These are phyloP conservation scores for Dittrichia graveolens DNA, from an alignment of 129 eudicot genomes.

Conservation along the genomic window DNA sequence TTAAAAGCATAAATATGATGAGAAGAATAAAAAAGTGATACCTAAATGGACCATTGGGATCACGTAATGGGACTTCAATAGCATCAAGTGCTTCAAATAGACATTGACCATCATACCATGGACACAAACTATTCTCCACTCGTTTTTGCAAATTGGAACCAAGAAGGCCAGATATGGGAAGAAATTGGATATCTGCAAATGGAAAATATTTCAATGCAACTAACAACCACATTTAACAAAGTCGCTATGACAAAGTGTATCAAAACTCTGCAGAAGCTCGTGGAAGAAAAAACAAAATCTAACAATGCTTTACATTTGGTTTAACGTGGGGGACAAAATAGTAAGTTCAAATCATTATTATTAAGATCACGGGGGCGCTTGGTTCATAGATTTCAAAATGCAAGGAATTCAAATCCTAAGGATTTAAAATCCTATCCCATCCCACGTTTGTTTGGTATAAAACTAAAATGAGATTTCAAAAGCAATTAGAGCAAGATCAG, in stretches of 20 bases:
- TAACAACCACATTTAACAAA: neutral
- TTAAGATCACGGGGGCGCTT: too few species aligned
- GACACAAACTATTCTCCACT: conserved; percentile 58
- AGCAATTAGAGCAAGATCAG: too few species aligned
- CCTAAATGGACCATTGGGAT: conserved; percentile 88
- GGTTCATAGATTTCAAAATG: too few species aligned
- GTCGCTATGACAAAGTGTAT: neutral
- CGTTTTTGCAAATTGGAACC: conserved; percentile 74
- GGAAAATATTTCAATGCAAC: too few species aligned
- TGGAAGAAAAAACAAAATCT: too few species aligned
- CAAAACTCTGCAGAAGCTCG: neutral
- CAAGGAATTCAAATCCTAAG: too few species aligned
- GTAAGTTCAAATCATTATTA: too few species aligned
- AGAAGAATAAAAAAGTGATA: conserved; percentile 28
- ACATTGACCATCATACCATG: conserved; percentile 90
- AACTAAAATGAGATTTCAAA: too few species aligned
- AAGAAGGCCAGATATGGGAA: conserved; percentile 84
- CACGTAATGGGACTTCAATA: conserved; percentile 76
- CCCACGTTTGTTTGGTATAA: too few species aligned
- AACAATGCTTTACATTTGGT: too few species aligned
- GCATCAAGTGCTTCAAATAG: conserved; percentile 91
- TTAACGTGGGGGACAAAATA: too few species aligned
- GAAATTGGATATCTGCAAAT: conserved; percentile 76
- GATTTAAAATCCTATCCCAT: too few species aligned
- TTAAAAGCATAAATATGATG: neutral